phyloP scores from a whole-genome alignment of 2,329 filamentous ascomycete genomes.

The Phialophora macrospora region DNA sequence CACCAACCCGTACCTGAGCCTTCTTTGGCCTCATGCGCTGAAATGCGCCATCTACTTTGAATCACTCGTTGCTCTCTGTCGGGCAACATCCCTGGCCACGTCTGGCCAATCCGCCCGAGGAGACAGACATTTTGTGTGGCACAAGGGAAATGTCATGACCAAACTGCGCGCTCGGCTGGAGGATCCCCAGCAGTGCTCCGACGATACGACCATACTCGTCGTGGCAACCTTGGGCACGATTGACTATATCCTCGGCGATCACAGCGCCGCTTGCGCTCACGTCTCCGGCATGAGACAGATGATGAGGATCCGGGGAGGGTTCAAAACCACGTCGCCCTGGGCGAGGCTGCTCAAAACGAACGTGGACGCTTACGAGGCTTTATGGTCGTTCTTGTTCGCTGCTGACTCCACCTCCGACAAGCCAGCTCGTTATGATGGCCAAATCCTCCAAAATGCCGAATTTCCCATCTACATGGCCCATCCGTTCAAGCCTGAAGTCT shows the following conservation, averaged over 20 bases:
- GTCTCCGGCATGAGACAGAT: constrained; percentile 31
- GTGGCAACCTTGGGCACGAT: constrained; percentile 28
- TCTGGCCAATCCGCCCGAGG: constrained; percentile 16
- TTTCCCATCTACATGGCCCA: constrained; percentile 26
- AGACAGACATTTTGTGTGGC: constrained; percentile 20
- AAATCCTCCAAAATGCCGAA: constrained; percentile 20
- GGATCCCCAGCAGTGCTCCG: constrained; percentile 18
- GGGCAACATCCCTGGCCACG: constrained; percentile 18
- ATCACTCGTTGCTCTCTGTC: constrained; percentile 25
- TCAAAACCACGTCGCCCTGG: constrained; percentile 21
- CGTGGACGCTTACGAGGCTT: constrained; percentile 25
- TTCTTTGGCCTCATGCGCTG: constrained; percentile 29
- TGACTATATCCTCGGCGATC: constrained; percentile 29
- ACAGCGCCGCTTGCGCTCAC: constrained; percentile 19
- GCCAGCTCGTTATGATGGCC: constrained; percentile 2
- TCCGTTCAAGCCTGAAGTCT: constrained; percentile 27
- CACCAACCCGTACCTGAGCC: constrained; percentile 27
- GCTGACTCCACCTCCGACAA: constrained; percentile 10
- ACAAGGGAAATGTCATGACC: constrained; percentile 25
- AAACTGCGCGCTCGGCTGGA: constrained; percentile 22
- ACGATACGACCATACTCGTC: constrained; percentile 27
- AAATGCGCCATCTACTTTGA: constrained; percentile 26
- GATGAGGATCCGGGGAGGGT: constrained; percentile 25
- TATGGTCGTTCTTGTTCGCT: constrained; percentile 27
- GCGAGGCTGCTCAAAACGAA: constrained; percentile 21